Conservation (phyloP, 108 stramenopile genomes). For the Discostella pseudostelligera region DNA sequence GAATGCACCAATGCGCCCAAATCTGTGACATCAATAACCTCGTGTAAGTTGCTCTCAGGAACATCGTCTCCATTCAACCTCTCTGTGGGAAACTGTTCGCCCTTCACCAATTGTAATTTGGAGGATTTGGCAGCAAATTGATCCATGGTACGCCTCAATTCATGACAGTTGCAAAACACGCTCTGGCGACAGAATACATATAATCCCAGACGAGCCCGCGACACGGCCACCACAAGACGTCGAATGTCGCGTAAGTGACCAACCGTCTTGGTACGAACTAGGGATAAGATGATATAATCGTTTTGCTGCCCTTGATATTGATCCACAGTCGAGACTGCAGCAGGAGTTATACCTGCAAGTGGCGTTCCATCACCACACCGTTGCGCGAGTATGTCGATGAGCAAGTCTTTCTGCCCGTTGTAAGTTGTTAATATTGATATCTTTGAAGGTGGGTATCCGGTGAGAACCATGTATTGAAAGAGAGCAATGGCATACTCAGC, state of each 20-base stretch:
- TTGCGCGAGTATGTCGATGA: slow-evolving; percentile 86
- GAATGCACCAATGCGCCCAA: slow-evolving; percentile 79
- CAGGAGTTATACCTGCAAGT: slow-evolving; percentile 67
- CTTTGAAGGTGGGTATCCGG: slow-evolving; percentile 91
- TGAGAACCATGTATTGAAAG: slow-evolving; percentile 97
- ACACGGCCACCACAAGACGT: slow-evolving; percentile 95
- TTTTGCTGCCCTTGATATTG: slow-evolving; percentile 98
- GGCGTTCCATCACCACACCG: slow-evolving; percentile 82
- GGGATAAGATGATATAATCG: slow-evolving; percentile 91
- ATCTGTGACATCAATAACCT: slow-evolving; percentile 69
- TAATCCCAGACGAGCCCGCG: slow-evolving; percentile 94
- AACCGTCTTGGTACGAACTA: slow-evolving; percentile 91
- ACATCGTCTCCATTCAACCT: slow-evolving; percentile 52
- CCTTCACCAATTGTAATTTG: slow-evolving; percentile 72
- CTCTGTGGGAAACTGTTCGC: slow-evolving; percentile 60
- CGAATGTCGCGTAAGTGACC: slow-evolving; percentile 96
- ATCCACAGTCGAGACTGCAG: slow-evolving; percentile 88
- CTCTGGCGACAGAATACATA: slow-evolving; percentile 87
- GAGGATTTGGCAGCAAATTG: slow-evolving; percentile 52
- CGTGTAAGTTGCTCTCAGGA: slow-evolving; percentile 51
- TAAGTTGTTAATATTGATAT: slow-evolving; percentile 98
- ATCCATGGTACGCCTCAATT: slow-evolving; percentile 70
- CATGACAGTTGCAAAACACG: slow-evolving; percentile 72
- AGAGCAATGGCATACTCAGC: slow-evolving; percentile 97
- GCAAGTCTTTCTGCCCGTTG: slow-evolving; percentile 95